A percentile compares a stretch with the other conserved stretches of the same genome.
phyloP scores from a whole-genome alignment of 495 filamentous ascomycete genomes.

The Aspergillus wentii region DNA sequence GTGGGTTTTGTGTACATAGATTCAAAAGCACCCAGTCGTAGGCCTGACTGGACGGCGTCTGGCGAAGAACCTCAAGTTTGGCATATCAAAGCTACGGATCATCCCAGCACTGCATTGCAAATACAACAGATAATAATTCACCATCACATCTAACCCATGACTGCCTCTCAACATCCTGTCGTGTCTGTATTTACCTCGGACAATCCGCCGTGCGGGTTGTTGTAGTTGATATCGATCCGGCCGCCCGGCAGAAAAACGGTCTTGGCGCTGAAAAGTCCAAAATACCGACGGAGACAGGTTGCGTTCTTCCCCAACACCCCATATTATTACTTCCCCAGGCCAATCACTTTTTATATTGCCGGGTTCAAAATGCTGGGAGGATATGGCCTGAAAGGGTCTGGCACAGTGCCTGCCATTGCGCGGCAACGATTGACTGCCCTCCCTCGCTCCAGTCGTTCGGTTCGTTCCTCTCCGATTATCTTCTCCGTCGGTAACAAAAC shows the following conservation, averaged over 20 bases:
- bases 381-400: conserved; percentile 27
- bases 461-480: conserved; percentile 17
- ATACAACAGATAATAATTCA: background rate
- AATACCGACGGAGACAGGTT: conserved; percentile 7
- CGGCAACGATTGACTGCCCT: conserved; percentile 30
- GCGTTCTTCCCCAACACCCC: background rate
- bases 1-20: conserved; percentile 33
- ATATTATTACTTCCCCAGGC: too few relatives aligned
- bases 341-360: conserved; percentile 5
- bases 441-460: conserved; percentile 33
- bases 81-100: background rate
- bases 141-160: background rate
- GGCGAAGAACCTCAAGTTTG: conserved; percentile 15
- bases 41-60: conserved; percentile 23
- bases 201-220: too few relatives aligned
- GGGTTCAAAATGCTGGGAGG: conserved; percentile 32
- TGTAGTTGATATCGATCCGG: too few relatives aligned
- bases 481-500: conserved; percentile 1
- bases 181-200: too few relatives aligned
- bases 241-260: conserved; percentile 36
- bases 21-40: conserved; percentile 10
- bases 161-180: conserved; percentile 1
- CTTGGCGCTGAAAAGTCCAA: conserved; percentile 15
- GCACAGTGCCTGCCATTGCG: conserved; percentile 22
- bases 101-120: background rate